These are phyloP conservation scores for Neurospora sp. DNA, from an alignment of 495 filamentous ascomycete genomes.

Conservation along the genomic window DNA sequence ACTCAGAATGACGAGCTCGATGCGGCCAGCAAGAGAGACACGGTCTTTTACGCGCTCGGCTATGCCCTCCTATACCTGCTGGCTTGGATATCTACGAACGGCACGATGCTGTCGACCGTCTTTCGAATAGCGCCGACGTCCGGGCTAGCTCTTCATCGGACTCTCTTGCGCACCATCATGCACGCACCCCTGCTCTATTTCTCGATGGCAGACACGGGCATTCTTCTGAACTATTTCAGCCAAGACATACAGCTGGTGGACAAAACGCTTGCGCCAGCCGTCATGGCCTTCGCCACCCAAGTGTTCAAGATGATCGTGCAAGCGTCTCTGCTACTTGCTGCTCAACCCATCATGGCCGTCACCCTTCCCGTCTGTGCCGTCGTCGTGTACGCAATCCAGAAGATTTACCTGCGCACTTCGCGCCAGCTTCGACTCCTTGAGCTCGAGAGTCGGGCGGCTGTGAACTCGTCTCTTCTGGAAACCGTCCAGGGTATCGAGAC, in stretches of 20 bases:
- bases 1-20: constrained; percentile 10
- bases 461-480: constrained; percentile 52
- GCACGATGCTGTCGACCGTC: constrained; percentile 11
- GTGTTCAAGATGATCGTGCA: constrained; percentile 25
- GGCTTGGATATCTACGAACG: constrained; percentile 22
- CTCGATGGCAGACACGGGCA: constrained; percentile 8
- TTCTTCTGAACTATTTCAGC: constrained; percentile 37
- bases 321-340: constrained; percentile 26
- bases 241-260: constrained; percentile 54
- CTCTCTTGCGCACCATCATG: constrained; percentile 10
- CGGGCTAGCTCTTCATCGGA: constrained; percentile 11
- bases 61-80: constrained; percentile 19
- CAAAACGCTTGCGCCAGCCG: constrained; percentile 34
- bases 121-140: constrained; percentile 7
- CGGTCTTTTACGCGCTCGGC: constrained; percentile 18
- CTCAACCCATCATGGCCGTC: constrained; percentile 34
- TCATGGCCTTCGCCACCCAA: constrained; percentile 5
- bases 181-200: constrained; percentile 7
- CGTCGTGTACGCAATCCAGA: constrained; percentile 45
- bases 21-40: neutral
- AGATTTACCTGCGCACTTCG: constrained; percentile 53
- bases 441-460: constrained; percentile 49
- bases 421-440: constrained; percentile 55
- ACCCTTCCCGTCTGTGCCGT: constrained; percentile 20
- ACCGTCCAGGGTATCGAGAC: constrained; percentile 30